Evolutionary conservation across 2,329 filamentous ascomycete genomes (phyloP), one percentile per base, ranked within the genome.

Genomic region (Aspergillus oerlinghausenensis): DNA sequence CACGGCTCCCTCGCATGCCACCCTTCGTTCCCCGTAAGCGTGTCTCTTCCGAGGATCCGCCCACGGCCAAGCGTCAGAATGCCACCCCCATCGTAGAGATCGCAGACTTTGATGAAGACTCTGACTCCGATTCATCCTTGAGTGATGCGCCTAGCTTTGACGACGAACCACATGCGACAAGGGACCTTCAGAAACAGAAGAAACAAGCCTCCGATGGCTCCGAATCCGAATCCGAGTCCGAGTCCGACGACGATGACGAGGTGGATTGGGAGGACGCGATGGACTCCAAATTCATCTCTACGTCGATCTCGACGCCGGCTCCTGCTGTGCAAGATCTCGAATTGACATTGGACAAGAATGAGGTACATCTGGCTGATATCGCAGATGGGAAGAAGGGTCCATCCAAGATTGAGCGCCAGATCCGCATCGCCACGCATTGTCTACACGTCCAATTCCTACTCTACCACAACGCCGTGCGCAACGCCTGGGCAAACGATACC

Each of bases 371-470:
- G 28, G 80, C 81, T 9, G 86, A 87, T 61, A 77, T 83, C 0
- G 78, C 84, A 48, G 84, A 84, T 23, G 78, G 79, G 19, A 96
- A 90, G 73, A 96, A 93, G 69, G 92, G 91, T 0, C 89, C 90
- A 0, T 88, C 89, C 2, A 96, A 96, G 74, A 84, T 88, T 28
- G 91, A 97, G 69, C 85, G 90, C 52, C 83, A 86, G 58, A 88
- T 93, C 55, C 84, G 94, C 26, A 83, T 87, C 35, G 82, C 86
- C 3, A 92, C 91, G 0, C 94, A 99, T 73, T 89, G 90, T 64
- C 81, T 96, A 63, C 94, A 99, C 73, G 92, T 97, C 1, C 87
- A 95, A 70, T 84, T 86, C 52, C 78, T 99, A 17, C 82, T 99
- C 58, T 97, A 88, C 81, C 92, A 97, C 70, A 97, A 97, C 68